Evolutionary conservation across 805 yeast genomes (phyloP), one percentile per base, ranked within the genome.

Genomic region (Phaffomyces opuntiae): DNA sequence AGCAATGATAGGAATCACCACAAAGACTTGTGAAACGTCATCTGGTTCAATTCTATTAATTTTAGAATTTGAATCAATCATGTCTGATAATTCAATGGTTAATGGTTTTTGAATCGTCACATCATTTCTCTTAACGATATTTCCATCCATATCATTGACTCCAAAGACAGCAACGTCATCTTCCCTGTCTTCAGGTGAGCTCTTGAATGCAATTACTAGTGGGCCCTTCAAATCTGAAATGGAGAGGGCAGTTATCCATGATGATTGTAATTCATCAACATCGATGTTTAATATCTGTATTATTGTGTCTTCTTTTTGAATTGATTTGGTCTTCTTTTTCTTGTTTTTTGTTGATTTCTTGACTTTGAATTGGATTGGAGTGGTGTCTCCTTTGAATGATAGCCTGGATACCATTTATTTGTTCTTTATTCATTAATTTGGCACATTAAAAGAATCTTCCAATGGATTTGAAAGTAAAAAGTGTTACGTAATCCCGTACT

Each of bases 161-260:
- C 21, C 16, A 1, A 53, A 24, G 1, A 43, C 44, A 9, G 12
- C 8, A 4, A 49, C 44, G 1, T 32, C 40, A 5, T 32, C 41
- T 4, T 16, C 9, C n/a, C 32, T 37, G 6, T 16, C 35, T 27
- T 9, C 29, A 27, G 4, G 13, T 39, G n/a, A 24, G 6, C 17
- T 13, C 9, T 29, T 36, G 8, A 47, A 40, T 1, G 55, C 52
- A 5, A 66, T 27, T 46, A 66, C 44, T 25, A 64, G 34, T 0
- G 72, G 72, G 0, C 72, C 72, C 14, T 52, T 52, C 27, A 67
- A 39, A 37, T 68, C 67, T 7, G 51, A 45, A 9, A 44, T 25
- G 0, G 44, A 12, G 8, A 48, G 44, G 1, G 70, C 70, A 11
- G 66, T 50, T 4, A 52, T 48, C 62, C 62, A 57, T 14, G 53